Evolutionary conservation across 163 green algal genomes (phyloP), one percentile per base, ranked within the genome.

Genomic region (Volvox carteri): DNA sequence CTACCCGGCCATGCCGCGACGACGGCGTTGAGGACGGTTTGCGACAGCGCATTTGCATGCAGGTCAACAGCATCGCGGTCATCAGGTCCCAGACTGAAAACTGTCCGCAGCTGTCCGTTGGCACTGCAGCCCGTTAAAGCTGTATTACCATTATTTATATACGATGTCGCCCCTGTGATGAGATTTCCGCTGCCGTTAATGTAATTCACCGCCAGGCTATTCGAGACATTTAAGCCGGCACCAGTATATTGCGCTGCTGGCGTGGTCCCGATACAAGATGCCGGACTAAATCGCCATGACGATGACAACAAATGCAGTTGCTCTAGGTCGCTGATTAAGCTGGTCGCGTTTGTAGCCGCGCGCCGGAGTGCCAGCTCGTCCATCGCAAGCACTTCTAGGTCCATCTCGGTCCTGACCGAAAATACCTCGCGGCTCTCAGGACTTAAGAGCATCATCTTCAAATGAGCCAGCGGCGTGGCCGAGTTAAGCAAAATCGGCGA

Each of bases 301-400:
- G 73, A 67, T 19, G 73, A 44, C 4, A 44, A 21, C 23, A 42
- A 12, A 44, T 60, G 42, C 2, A 65, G 73, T 6, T 7, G 12
- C 28, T 42, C 42, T 14, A 28, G 14, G 0, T 48, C 78, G 58
- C 14, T 25, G 41, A 39, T 16, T 5, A 76, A 11, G 79, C 62
- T 25, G 62, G 7, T 25, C 33, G 4, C 30, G 30, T 46, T 44
- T 33, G 6, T 39, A 75, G 25, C 62, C 28, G 30, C 60, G 5
- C 79, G 42, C n/a, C 44, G 62, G 8, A 78, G 44, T 35, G 42
- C 42, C 30, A 70, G 62, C 79, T 86, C 79, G 46, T 86, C 79
- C 25, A 86, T 30, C n/a, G 33, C n/a, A n/a, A 86, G 30, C 0
- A 86, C 44, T 33, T 86, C 79, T 46, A 41, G 42, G 18, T 25